Evolutionary conservation across 2,329 filamentous ascomycete genomes (phyloP), one percentile per base, ranked within the genome.

Genomic region (Arachnopeziza araneosa): DNA sequence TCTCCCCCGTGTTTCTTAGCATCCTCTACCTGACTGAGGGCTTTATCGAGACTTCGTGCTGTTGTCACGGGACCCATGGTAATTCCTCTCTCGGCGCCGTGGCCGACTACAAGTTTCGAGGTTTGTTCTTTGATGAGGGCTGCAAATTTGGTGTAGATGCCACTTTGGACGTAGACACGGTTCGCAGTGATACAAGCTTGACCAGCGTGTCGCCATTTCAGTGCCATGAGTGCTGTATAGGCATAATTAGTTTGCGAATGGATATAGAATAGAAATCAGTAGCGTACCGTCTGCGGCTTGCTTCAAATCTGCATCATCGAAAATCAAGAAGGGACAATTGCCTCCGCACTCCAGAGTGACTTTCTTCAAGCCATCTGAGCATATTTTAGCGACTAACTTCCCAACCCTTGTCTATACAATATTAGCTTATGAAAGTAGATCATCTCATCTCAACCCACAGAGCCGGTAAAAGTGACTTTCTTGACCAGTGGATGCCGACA

Each of bases 151-250:
- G 86, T 82, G 71, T 86, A 85, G 9, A 90, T 79, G 14, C 79
- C 80, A 1, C 76, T 77, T 70, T 89, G 85, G 2, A 89, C 82
- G 69, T 85, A 87, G 26, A 89, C 80, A 0, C 85, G 77, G 68
- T 88, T 88, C 8, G 84, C 84, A 0, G 84, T 83, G 62, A 88
- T 82, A 66, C 85, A 88, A 2, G 83, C 83, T 71, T 88, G 84
- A 2, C 84, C 84, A 2, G 84, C 83, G 68, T 87, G 83, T 9
- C 81, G 76, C 74, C 79, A 83, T 68, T 83, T 83, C 21, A 83
- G 71, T 0, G 75, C 72, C 74, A 79, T 75, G 21, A 79, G 75
- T 55, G 75, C 69, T 70, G 21, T 0, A 9, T 50, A 22, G 0
- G 21, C 14, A 1, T 44, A 60, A 4, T 61, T 55, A 32, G 24